Evolutionary conservation across 2,329 filamentous ascomycete species (phyloP), one percentile per base, ranked within the genome.

Genomic region (Ophiostoma ips): DNA sequence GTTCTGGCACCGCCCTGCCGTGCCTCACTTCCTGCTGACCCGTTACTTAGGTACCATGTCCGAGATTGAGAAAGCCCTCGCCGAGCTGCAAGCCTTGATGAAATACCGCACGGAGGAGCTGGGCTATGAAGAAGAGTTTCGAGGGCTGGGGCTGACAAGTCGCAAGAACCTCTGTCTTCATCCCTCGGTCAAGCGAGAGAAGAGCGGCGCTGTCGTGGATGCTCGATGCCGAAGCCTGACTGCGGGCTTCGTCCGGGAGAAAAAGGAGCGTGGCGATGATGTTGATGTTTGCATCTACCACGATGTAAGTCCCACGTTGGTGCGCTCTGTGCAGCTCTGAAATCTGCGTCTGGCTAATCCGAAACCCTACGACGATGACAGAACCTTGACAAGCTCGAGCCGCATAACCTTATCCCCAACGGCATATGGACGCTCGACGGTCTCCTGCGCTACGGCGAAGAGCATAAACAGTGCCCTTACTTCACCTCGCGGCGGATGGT

Each of bases 131-230:
- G 92, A 98, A 65, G 90, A 98, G 16, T 98, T 98, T 58, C 77
- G 92, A 47, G 92, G 87, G 0, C 71, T 98, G 1, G 92, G 92
- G 0, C 65, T 98, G 47, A 96, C 92, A 2, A 96, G 89, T 72
- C 83, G 94, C 61, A 98, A 98, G 70, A 98, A 98, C 58, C 67
- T 98, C 33, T 98, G 94, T 63, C 75, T 98, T 44, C 92, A 98
- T 66, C 94, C 94, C 1, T 92, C 87, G 0, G 92, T 98, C 33
- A 95, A 90, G 67, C 77, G 87, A 50, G 92, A 98, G 65, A 98
- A 96, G 71, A 96, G 89, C 62, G 94, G 92, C 8, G 77, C 81
- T 4, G 77, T 98, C 6, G 92, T 98, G 43, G 92, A 98, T 70
- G 87, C 94, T n/a, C 77, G 89, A 56, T 98, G 92, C 68, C 81